Evolutionary conservation across 2,329 filamentous ascomycete genomes (phyloP).

Genomic region (Onygenales sp.): DNA sequence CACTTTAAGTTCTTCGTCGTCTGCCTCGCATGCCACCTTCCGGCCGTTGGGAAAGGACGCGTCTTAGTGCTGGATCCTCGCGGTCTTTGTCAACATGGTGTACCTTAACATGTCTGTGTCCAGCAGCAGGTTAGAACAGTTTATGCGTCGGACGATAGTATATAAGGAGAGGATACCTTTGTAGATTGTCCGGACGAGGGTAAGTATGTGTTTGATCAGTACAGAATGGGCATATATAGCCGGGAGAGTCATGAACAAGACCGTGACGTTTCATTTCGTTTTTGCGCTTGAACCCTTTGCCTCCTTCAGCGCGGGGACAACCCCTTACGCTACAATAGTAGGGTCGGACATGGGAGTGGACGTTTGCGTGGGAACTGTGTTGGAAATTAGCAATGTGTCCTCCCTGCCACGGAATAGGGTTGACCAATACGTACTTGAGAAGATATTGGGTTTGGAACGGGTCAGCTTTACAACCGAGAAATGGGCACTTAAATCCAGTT

Average conservation of each 20-base stretch:
- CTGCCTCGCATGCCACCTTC: slow-evolving; percentile 76
- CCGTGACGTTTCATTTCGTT: slow-evolving; percentile 69
- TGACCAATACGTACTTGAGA: slow-evolving; percentile 43
- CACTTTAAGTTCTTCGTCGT: slow-evolving; percentile 48
- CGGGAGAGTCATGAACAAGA: slow-evolving; percentile 85
- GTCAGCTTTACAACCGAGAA: slow-evolving; percentile 46
- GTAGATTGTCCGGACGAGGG: slow-evolving; percentile 88
- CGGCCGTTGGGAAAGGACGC: slow-evolving; percentile 75
- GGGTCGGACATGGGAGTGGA: slow-evolving; percentile 53
- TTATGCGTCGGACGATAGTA: slow-evolving; percentile 2
- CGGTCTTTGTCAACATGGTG: slow-evolving; percentile 86
- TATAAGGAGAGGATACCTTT: slow-evolving; percentile 53
- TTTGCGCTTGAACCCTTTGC: slow-evolving; percentile 59
- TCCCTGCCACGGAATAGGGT: not conserved
- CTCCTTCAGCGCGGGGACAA: slow-evolving; percentile 51
- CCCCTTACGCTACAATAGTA: slow-evolving; percentile 53
- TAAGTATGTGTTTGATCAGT: slow-evolving; percentile 90
- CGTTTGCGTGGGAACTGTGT: slow-evolving; percentile 44
- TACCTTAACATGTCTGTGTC: slow-evolving; percentile 71
- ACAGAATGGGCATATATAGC: slow-evolving; percentile 94
- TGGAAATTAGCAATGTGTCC: slow-evolving; percentile 4
- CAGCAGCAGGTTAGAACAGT: not conserved
- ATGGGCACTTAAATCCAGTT: slow-evolving; percentile 43
- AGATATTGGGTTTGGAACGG: slow-evolving; percentile 59
- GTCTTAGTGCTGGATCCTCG: slow-evolving; percentile 70